Conservation (phyloP, 257 asterid species). For the Haberlea rhodopensis region DNA sequence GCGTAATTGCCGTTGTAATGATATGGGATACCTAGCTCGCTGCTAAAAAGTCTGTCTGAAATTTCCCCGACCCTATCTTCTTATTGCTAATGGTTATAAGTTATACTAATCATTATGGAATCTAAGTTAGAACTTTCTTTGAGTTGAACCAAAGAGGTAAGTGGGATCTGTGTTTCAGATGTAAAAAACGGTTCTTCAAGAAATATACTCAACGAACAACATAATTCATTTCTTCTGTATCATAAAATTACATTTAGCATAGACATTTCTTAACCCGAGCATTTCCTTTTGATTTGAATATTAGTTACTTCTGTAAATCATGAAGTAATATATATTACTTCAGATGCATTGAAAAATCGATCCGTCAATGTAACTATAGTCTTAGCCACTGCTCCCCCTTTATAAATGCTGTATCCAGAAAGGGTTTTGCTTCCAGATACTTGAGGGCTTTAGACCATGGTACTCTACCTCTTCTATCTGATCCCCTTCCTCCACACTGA, state of each 20-base stretch:
- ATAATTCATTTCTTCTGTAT: too few relatives aligned
- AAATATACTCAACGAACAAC: too few relatives aligned
- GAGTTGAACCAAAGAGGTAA: too few relatives aligned
- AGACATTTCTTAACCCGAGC: too few relatives aligned
- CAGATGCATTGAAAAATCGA: neutral
- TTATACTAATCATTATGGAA: too few relatives aligned
- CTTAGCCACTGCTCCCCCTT: slow-evolving; percentile 53
- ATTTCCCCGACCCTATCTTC: too few relatives aligned
- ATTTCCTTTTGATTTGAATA: too few relatives aligned
- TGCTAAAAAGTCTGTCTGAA: neutral
- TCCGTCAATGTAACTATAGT: slow-evolving; percentile 20
- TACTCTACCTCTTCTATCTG: slow-evolving; percentile 50
- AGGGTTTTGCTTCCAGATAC: slow-evolving; percentile 36
- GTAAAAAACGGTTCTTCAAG: neutral
- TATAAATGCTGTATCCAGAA: slow-evolving; percentile 37
- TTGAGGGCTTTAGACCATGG: slow-evolving; percentile 47
- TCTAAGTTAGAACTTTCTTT: too few relatives aligned
- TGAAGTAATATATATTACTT: too few relatives aligned
- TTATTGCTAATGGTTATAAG: too few relatives aligned
- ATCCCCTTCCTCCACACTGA: slow-evolving; percentile 55
- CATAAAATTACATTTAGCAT: too few relatives aligned
- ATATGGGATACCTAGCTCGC: slow-evolving; percentile 74
- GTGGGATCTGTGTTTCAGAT: neutral
- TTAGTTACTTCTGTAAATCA: too few relatives aligned
- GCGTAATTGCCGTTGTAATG: slow-evolving; percentile 86